These are phyloP conservation scores for Larix kaempferi DNA, from an alignment of 75 land plant genomes.

Conservation along the genomic window DNA sequence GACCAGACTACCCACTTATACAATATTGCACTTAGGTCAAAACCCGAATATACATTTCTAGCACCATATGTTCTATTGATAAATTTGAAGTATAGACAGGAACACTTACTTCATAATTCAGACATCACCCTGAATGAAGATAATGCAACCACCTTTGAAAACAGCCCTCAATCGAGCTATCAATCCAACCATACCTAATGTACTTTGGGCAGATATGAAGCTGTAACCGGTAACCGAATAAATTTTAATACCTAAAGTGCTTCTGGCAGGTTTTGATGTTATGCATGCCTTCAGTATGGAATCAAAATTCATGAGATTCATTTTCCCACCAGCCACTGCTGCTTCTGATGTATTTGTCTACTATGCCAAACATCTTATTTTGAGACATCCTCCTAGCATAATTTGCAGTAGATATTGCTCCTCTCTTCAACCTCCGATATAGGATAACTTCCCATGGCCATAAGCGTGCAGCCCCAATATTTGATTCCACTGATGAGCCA, in stretches of 20 bases:
- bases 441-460: slow-evolving; percentile 55
- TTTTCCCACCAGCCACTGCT: slow-evolving; percentile 63
- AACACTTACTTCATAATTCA: slow-evolving; percentile 2
- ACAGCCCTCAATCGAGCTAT: not conserved
- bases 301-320: slow-evolving; percentile 5
- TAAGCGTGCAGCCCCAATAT: slow-evolving; percentile 26
- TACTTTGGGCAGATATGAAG: not conserved
- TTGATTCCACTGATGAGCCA: slow-evolving; percentile 15
- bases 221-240: too few species aligned
- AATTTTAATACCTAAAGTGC: not conserved
- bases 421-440: slow-evolving; percentile 50
- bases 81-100: not conserved
- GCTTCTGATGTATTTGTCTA: slow-evolving; percentile 50
- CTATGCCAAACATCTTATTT: slow-evolving; percentile 54
- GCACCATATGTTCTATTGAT: not conserved
- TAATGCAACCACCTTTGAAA: not conserved
- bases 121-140: not conserved
- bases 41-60: not conserved
- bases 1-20: too few species aligned
- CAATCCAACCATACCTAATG: not conserved
- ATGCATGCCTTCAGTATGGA: not conserved
- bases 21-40: not conserved
- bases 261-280: not conserved
- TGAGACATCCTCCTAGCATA: slow-evolving; percentile 44
- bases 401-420: slow-evolving; percentile 50